A percentile compares a stretch with the other conserved stretches of the same genome.
phyloP scores from a whole-genome alignment of 352 stramenopile species.

The Globisporangium echinulatum region DNA sequence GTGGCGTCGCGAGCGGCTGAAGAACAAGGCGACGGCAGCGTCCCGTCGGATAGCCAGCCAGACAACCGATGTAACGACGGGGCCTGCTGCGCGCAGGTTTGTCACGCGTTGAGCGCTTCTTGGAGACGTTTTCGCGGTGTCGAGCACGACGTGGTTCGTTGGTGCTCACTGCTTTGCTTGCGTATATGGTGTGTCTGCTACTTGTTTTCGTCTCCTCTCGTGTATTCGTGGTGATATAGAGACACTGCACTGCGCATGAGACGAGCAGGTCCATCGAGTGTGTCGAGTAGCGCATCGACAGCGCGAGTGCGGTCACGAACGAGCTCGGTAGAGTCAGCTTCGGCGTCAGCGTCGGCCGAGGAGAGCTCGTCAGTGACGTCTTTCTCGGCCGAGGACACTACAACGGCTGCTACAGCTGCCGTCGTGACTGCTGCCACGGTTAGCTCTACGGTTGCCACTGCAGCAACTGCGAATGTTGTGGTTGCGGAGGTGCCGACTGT shows the following conservation, averaged over 20 bases:
- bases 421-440: too few relatives aligned
- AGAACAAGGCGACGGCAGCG: conserved; percentile 9
- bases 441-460: background rate
- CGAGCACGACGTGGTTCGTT: background rate
- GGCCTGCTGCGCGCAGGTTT: background rate
- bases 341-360: background rate
- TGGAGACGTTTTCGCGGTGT: background rate
- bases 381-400: conserved; percentile 1
- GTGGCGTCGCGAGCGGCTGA: conserved; percentile 51
- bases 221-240: background rate
- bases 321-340: background rate
- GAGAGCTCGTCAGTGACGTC: conserved; percentile 2
- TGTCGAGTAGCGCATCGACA: background rate
- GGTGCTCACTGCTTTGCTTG: background rate
- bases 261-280: background rate
- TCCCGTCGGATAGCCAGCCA: background rate
- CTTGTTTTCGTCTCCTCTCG: background rate
- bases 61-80: background rate
- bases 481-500: background rate
- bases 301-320: background rate
- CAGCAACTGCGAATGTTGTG: background rate
- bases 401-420: background rate
- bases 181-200: background rate
- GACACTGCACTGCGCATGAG: background rate
- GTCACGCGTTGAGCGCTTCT: background rate